Base-by-base conservation (phyloP, 306 rosid species). In the Malus sieversii region DNA sequence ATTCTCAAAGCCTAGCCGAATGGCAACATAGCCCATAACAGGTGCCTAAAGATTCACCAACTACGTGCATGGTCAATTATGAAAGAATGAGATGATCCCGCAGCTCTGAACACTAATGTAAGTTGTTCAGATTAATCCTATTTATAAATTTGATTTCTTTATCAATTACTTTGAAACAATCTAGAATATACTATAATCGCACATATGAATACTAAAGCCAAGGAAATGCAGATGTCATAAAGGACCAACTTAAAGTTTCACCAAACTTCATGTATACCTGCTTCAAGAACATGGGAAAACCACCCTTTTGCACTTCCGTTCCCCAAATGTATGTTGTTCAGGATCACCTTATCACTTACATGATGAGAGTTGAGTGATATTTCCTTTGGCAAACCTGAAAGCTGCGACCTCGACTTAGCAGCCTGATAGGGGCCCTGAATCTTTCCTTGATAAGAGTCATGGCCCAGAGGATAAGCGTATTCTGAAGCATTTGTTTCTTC, bases 401-500 rank as follows among this genome's bases (percentile, higher is more conserved):
- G 61, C 52, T 70, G 78, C 3, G 83, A 80, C 66, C 84, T 85
- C 46, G 87, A 86, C 79, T 82, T 90, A 27, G 74, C 51, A 48
- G 85, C 79, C 59, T 74, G 83, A 79, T 79, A 82, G 14, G 83
- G 53, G 72, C 83, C 81, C 80, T 83, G 89, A 73, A 82, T 77
- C 84, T 80, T 81, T 64, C 80, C 84, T 58, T 60, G 87, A 78
- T 63, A 66, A 33, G 81, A 77, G 82, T 78, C 82, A 76, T 42
- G 76, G 55, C 74, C 79, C 30, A 30, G 79, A 77, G 77, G 79
- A 45, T 81, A 84, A 76, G 62, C 75, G 76, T 78, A 76, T 12
- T 78, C 79, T 69, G 93, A 84, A 73, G 71, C 86, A 78, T 68
- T 90, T 77, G 89, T 80, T 81, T 92, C 97, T 76, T 92, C 99